Evolutionary conservation across 2,329 filamentous ascomycete genomes (phyloP), one percentile per base, ranked within the genome.

Genomic region (Ophiocordyceps australis): DNA sequence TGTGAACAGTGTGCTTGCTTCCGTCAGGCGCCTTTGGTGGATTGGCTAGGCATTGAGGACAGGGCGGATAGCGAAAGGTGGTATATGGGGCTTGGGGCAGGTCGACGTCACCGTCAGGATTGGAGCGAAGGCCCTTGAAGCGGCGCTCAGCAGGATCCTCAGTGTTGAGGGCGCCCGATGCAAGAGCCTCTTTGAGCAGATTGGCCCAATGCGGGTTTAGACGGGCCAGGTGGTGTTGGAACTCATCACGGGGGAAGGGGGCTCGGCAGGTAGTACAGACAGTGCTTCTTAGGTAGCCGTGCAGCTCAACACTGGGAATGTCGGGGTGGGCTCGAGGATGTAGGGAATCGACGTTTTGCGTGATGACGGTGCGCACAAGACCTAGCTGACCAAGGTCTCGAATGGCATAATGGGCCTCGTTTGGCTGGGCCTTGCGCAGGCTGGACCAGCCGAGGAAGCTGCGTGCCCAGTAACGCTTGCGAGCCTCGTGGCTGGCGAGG

Each of bases 331-430:
- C 77, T 31, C 55, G 54, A 3, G 65, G 59, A 49, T 98, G 89
- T 46, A 98, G 92, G 3, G 83, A 93, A 52, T 98, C 89, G 26
- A 98, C 89, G 44, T 95, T 95, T 47, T 98, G 89, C 21, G 89
- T 95, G 37, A 98, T 72, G 31, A 94, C 79, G 27, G 59, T 69
- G 30, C 64, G 66, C 22, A 94, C 58, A 25, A 83, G 52, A 3
- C 83, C 85, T 36, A 89, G 55, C 5, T 63, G 50, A 3, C 70
- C 78, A 19, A 95, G 56, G 34, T 75, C 63, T 27, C 67, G 62
- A 29, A 95, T 66, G 3, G 85, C 82, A 44, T 67, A 62, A 52
- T 98, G 89, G 3, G 73, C 74, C 4, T 58, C 54, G 43, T 95
- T 95, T 9, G 86, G 85, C 30, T 55, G 57, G n/a, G 82, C 80